phyloP scores from a whole-genome alignment of 345 rosid species.

The Anastatica hierochuntica region DNA sequence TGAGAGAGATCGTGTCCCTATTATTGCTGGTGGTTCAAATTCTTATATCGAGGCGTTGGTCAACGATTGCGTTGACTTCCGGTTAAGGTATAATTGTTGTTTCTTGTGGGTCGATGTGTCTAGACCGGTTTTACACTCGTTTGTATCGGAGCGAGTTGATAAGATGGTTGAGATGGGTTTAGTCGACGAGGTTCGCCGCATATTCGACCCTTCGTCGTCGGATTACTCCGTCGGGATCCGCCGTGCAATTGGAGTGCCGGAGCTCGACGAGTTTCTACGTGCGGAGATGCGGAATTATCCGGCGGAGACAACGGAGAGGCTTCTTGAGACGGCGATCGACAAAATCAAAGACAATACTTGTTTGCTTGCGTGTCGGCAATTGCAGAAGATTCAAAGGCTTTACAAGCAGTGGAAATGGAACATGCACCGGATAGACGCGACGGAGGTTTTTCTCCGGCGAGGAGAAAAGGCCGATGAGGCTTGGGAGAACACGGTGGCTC shows the following conservation, averaged over 20 bases:
- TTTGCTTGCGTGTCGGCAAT: constrained; percentile 41
- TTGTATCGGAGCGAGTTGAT: constrained; percentile 65
- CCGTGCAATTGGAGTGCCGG: constrained; percentile 73
- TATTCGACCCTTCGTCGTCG: constrained; percentile 37
- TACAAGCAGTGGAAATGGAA: constrained; percentile 44
- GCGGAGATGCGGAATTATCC: constrained; percentile 12
- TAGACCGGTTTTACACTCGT: constrained; percentile 43
- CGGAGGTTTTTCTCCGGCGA: constrained; percentile 46
- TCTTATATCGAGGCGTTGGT: constrained; percentile 67
- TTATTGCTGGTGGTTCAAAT: constrained; percentile 86
- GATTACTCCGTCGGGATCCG: constrained; percentile 57
- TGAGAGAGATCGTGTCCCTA: constrained; percentile 40
- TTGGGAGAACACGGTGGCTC: constrained; percentile 56
- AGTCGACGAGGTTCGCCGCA: constrained; percentile 48
- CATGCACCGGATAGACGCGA: constrained; percentile 71
- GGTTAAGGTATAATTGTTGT: constrained; percentile 51
- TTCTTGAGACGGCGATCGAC: constrained; percentile 40
- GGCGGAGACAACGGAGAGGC: constrained; percentile 21
- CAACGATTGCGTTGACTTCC: constrained; percentile 46
- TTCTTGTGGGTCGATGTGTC: constrained; percentile 83
- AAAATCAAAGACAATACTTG: constrained; percentile 57
- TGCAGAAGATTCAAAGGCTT: constrained; percentile 50
- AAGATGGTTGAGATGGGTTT: constrained; percentile 64
- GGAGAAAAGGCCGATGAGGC: constrained; percentile 50
- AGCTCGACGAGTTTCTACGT: constrained; percentile 51